phyloP scores from a whole-genome alignment of 1,284 basidiomycete genomes.

The Grifola frondosa region DNA sequence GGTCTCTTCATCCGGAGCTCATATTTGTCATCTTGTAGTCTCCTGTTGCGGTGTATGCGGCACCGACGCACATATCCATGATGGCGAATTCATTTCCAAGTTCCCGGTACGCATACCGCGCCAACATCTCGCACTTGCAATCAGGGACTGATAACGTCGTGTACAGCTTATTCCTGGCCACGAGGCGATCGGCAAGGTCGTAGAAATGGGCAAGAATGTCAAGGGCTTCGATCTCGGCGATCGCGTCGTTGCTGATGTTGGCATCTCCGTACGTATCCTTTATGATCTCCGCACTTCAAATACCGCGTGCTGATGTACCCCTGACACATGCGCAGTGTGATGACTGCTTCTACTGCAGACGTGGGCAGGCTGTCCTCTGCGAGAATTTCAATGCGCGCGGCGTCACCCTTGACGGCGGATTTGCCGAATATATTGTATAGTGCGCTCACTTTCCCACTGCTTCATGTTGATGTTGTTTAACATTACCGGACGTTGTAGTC shows the following conservation, averaged over 20 bases:
- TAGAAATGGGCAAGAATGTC: slow-evolving; percentile 54
- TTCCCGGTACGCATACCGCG: slow-evolving; percentile 41
- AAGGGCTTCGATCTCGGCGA: slow-evolving; percentile 54
- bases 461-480: too few relatives aligned
- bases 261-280: slow-evolving; percentile 37
- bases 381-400: slow-evolving; percentile 56
- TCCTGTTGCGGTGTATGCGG: slow-evolving; percentile 35
- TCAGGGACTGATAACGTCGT: slow-evolving; percentile 10
- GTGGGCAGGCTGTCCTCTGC: slow-evolving; percentile 54
- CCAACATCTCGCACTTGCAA: slow-evolving; percentile 14
- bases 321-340: slow-evolving; percentile 38
- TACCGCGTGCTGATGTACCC: slow-evolving; percentile 7
- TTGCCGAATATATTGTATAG: slow-evolving; percentile 60
- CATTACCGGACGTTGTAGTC: too few relatives aligned
- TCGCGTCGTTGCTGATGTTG: slow-evolving; percentile 57
- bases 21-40: slow-evolving; percentile 17
- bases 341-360: slow-evolving; percentile 59
- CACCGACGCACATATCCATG: slow-evolving; percentile 59
- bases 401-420: slow-evolving; percentile 54
- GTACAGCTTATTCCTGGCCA: slow-evolving; percentile 55
- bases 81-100: slow-evolving; percentile 59
- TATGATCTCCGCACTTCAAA: slow-evolving; percentile 2
- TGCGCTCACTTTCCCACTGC: too few relatives aligned
- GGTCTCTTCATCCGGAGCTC: slow-evolving; percentile 2
- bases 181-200: slow-evolving; percentile 55